Evolutionary conservation across 495 filamentous ascomycete genomes (phyloP).

Genomic region (Talaromyces thailandensis): DNA sequence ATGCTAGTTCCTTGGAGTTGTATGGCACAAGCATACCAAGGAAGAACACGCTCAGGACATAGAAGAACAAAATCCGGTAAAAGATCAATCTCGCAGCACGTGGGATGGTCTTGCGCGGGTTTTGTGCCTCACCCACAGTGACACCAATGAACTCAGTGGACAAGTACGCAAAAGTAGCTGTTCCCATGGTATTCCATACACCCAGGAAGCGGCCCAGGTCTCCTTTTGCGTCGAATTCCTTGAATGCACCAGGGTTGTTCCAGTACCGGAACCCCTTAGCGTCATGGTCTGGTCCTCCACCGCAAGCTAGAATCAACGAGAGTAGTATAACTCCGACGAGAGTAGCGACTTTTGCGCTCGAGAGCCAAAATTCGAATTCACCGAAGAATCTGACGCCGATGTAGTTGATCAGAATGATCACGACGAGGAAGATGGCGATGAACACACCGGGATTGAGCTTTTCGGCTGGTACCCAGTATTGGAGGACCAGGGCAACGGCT

Average conservation of each 20-base stretch:
- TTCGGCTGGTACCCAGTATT: conserved; percentile 52
- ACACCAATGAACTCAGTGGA: conserved; percentile 76
- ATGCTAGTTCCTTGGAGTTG: conserved; percentile 35
- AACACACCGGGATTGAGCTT: conserved; percentile 64
- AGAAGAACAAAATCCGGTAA: conserved; percentile 75
- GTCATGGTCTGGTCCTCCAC: conserved; percentile 64
- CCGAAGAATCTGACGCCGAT: conserved; percentile 40
- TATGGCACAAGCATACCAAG: conserved; percentile 48
- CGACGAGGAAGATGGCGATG: conserved; percentile 58
- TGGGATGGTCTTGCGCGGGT: conserved; percentile 63
- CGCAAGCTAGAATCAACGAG: conserved; percentile 52
- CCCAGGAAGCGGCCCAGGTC: conserved; percentile 38
- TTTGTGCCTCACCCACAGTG: conserved; percentile 52
- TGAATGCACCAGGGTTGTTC: background rate
- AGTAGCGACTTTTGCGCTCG: conserved; percentile 56
- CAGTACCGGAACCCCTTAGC: conserved; percentile 55
- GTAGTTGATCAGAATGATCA: conserved; percentile 54
- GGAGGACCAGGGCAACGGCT: conserved; percentile 60
- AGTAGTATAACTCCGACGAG: conserved; percentile 61
- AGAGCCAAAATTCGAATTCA: conserved; percentile 43
- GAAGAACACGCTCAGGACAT: conserved; percentile 42
- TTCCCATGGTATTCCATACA: conserved; percentile 70
- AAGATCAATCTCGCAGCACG: conserved; percentile 68
- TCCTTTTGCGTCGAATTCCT: background rate
- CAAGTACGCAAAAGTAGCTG: conserved; percentile 71